A percentile compares a stretch with the other conserved stretches of the same genome.
phyloP scores from a whole-genome alignment of 805 yeast species.

The Candida quercuum region DNA sequence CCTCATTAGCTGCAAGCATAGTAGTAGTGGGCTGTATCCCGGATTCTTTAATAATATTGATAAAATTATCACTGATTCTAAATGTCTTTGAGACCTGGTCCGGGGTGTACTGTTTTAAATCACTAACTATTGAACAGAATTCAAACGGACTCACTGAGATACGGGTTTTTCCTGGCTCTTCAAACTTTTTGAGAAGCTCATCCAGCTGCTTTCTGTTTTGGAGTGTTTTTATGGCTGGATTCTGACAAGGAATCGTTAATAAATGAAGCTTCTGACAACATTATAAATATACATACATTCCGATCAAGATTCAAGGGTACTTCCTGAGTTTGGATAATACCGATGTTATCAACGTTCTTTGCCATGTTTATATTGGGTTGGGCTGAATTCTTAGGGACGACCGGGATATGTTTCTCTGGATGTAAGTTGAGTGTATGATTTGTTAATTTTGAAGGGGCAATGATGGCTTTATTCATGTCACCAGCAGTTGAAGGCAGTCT shows the following conservation, averaged over 20 bases:
- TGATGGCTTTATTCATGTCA: no score
- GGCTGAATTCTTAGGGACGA: no score
- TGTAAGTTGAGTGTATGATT: no score
- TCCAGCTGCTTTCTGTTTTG: constrained; percentile 14
- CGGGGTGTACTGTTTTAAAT: constrained; percentile 10
- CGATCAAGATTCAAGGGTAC: constrained; percentile 15
- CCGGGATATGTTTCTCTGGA: no score
- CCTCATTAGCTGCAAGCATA: no score
- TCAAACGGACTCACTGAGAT: constrained; percentile 12
- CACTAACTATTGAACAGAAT: constrained; percentile 17
- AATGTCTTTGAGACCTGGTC: constrained; percentile 12
- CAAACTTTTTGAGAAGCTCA: constrained; percentile 4
- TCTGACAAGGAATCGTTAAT: constrained; percentile 3
- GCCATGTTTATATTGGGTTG: no score
- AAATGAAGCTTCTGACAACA: no score
- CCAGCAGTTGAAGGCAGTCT: no score
- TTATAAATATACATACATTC: no score
- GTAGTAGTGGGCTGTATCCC: not conserved
- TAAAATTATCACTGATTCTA: constrained; percentile 4
- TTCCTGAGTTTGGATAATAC: constrained; percentile 11
- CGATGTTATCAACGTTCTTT: constrained; percentile 15
- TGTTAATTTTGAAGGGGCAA: no score
- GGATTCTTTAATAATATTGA: not conserved
- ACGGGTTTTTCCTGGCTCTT: not conserved
- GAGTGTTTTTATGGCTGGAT: constrained; percentile 15